Evolutionary conservation across 257 asterid genomes (phyloP), one percentile per base, ranked within the genome.

Genomic region (Gardenia jasminoides): DNA sequence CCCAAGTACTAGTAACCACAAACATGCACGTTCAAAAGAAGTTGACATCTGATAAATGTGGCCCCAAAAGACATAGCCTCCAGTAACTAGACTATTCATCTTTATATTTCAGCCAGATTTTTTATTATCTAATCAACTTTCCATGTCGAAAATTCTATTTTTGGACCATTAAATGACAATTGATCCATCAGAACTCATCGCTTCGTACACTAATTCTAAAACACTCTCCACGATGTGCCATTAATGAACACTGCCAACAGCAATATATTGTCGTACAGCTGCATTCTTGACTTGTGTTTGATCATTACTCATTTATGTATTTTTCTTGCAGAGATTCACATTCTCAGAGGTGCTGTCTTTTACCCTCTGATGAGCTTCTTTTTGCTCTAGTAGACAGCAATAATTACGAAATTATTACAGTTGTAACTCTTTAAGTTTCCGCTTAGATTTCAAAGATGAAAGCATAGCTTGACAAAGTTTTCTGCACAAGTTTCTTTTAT

Each of bases 191-290:
- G 20, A 68, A 68, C 30, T 68, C 19, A 36, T 68, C 20, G 17
- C 50, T 24, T 39, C 73, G 48, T 33, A 68, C 30, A 43, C 28
- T 68, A 31, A 31, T 33, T 31, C 13, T 33, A 6, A 2, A 66
- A 15, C 47, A 16, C 71, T 33, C n/a, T 66, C 26, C 71, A 66
- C 46, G 46, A 6, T 66, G n/a, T 66, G 46, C 26, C 10, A 66
- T 66, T 33, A 66, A 66, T 66, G 71, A 33, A 13, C 71, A 66
- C 44, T 66, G 71, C 46, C 71, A 66, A 44, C 71, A 15, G 71
- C 46, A 31, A 30, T 31, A 16, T 31, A 36, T 36, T 28, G 39
- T 66, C 44, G 72, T 67, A 67, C 50, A 17, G n/a, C 28, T 67
- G 28, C 16, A 56, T 20, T 36, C 28, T 33, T 67, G 44, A 19